Percentiles rank a stretch among this genome's conserved stretches.
Evolutionary conservation across 108 stramenopile species (phyloP).

Genomic region (Skeletonema menzelii): DNA sequence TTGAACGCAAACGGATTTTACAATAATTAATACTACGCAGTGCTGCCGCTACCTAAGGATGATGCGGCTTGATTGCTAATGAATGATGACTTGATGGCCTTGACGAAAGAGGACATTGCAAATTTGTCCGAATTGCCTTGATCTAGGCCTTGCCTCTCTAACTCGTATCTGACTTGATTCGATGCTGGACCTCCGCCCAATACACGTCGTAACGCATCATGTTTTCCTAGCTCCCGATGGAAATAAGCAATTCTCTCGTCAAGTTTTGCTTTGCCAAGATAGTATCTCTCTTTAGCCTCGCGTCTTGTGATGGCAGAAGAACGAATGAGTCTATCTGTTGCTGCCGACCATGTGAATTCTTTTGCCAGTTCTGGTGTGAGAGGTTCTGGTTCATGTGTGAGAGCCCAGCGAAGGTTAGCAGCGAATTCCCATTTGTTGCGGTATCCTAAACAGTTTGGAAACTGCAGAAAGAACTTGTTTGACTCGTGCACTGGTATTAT

Average conservation of each 20-base stretch:
- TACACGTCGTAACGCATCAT: constrained; percentile 67
- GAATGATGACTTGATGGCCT: constrained; percentile 54
- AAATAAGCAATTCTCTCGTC: constrained; percentile 82
- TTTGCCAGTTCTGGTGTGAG: constrained; percentile 58
- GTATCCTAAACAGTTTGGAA: constrained; percentile 81
- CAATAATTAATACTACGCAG: too few relatives aligned
- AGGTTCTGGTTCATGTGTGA: constrained; percentile 78
- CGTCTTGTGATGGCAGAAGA: constrained; percentile 66
- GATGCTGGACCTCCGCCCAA: constrained; percentile 73
- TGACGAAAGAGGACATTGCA: constrained; percentile 52
- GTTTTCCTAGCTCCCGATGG: constrained; percentile 76
- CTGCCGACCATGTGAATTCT: constrained; percentile 83
- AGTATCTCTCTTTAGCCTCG: constrained; percentile 60
- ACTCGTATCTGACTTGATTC: constrained; percentile 65
- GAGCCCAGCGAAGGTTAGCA: constrained; percentile 72
- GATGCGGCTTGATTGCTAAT: not conserved
- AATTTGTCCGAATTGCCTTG: constrained; percentile 55
- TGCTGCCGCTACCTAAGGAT: not conserved
- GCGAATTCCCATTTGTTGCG: constrained; percentile 76
- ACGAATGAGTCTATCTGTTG: constrained; percentile 72
- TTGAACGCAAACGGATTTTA: too few relatives aligned
- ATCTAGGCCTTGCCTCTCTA: constrained; percentile 28
- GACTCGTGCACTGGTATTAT: constrained; percentile 77
- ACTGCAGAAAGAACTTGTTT: constrained; percentile 71
- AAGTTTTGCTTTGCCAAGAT: constrained; percentile 53